These are phyloP conservation scores for Halophytophthora polymorphica DNA, from an alignment of 352 stramenopile genomes.

Conservation along the genomic window DNA sequence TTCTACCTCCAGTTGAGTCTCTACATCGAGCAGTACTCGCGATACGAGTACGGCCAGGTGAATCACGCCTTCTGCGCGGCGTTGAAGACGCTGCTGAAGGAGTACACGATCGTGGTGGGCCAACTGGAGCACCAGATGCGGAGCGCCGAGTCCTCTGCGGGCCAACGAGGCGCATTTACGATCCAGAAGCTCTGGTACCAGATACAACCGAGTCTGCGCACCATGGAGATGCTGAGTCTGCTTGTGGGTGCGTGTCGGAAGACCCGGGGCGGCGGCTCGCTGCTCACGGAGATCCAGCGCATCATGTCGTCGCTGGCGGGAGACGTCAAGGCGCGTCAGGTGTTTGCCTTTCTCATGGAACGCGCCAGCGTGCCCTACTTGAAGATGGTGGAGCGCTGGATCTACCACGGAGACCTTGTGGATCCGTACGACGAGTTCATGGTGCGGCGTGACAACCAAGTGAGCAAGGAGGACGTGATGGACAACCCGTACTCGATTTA, in stretches of 20 bases:
- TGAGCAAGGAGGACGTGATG: slow-evolving; percentile 81
- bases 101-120: slow-evolving; percentile 92
- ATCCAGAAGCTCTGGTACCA: slow-evolving; percentile 93
- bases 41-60: slow-evolving; percentile 92
- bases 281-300: slow-evolving; percentile 90
- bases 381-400: slow-evolving; percentile 89
- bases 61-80: slow-evolving; percentile 93
- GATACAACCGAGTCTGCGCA: slow-evolving; percentile 88
- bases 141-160: slow-evolving; percentile 1
- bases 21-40: slow-evolving; percentile 80
- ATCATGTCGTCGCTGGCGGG: slow-evolving; percentile 78
- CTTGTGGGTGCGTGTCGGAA: slow-evolving; percentile 71
- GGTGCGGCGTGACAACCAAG: slow-evolving; percentile 76
- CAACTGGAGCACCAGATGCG: slow-evolving; percentile 88
- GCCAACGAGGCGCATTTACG: slow-evolving; percentile 42
- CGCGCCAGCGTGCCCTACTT: slow-evolving; percentile 84
- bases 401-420: slow-evolving; percentile 86
- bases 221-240: slow-evolving; percentile 90
- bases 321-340: slow-evolving; percentile 69
- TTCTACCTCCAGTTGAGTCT: slow-evolving; percentile 73
- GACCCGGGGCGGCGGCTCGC: slow-evolving; percentile 83
- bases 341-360: slow-evolving; percentile 86
- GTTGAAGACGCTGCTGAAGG: slow-evolving; percentile 88
- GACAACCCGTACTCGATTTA: slow-evolving; percentile 89
- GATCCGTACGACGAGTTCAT: slow-evolving; percentile 93